Evolutionary conservation across 345 rosid genomes (phyloP).

Genomic region (Garcia nutans): DNA sequence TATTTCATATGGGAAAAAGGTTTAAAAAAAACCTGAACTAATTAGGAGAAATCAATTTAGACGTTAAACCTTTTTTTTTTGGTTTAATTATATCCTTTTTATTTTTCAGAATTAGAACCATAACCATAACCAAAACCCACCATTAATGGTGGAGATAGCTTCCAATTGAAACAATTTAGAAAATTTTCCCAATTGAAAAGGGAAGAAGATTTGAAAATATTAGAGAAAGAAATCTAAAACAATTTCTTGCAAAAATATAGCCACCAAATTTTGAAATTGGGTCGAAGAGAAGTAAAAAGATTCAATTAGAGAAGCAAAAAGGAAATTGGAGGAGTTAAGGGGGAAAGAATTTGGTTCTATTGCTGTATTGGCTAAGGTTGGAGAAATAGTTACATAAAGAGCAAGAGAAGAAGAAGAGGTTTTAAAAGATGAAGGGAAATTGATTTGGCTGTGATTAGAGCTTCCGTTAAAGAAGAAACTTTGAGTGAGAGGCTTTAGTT

Average conservation of each 20-base stretch:
- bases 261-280: conserved; percentile 84
- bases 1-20: too few species aligned
- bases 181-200: conserved; percentile 66
- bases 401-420: conserved; percentile 87
- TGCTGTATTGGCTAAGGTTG: conserved; percentile 65
- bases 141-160: neutral
- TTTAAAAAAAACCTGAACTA: too few species aligned
- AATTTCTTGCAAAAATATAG: conserved; percentile 42
- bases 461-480: conserved; percentile 79
- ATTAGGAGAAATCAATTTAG: too few species aligned
- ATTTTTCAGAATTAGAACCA: conserved; percentile 6
- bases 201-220: conserved; percentile 62
- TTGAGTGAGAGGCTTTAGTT: conserved; percentile 61
- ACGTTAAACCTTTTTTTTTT: too few species aligned
- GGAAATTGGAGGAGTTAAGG: conserved; percentile 70
- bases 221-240: conserved; percentile 42
- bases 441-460: conserved; percentile 95
- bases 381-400: conserved; percentile 86
- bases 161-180: conserved; percentile 48
- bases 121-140: neutral
- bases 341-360: conserved; percentile 72
- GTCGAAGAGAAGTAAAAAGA: conserved; percentile 75
- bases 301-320: conserved; percentile 63
- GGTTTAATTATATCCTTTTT: too few species aligned
- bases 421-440: conserved; percentile 78